Evolutionary conservation across 2,329 filamentous ascomycete species (phyloP).

Genomic region (Curvularia eragrostidis): DNA sequence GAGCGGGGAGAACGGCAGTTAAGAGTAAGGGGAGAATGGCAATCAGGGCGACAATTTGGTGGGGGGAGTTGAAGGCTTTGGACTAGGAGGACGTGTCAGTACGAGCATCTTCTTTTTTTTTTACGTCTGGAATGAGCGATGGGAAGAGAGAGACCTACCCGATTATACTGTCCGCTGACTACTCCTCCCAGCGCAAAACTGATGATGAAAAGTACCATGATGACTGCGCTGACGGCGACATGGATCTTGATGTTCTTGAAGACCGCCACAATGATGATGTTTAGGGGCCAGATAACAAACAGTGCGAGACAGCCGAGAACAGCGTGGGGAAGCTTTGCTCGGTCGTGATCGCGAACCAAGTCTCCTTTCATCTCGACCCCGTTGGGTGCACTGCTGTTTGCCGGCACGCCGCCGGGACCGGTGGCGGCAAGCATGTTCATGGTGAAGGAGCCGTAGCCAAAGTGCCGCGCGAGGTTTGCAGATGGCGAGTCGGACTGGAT

Average conservation of each 20-base stretch:
- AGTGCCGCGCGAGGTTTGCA: conserved; percentile 49
- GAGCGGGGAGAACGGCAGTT: conserved; percentile 32
- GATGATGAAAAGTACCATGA: conserved; percentile 47
- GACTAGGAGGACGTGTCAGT: conserved; percentile 37
- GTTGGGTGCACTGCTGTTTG: conserved; percentile 21
- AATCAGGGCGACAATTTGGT: conserved; percentile 58
- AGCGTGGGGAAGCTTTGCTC: conserved; percentile 40
- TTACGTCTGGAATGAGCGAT: no score
- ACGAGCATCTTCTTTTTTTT: no score
- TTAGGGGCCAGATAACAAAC: conserved; percentile 43
- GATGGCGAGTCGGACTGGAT: conserved; percentile 38
- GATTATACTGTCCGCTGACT: conserved; percentile 50
- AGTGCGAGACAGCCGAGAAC: conserved; percentile 43
- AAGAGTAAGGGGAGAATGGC: conserved; percentile 54
- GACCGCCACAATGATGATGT: conserved; percentile 48
- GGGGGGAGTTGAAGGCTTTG: conserved; percentile 52
- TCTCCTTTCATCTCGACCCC: conserved; percentile 34
- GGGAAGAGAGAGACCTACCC: conserved; percentile 37
- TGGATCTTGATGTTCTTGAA: conserved; percentile 52
- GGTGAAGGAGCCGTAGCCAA: conserved; percentile 50
- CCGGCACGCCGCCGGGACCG: conserved; percentile 45
- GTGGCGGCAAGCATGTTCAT: conserved; percentile 52
- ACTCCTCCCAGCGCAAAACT: conserved; percentile 53
- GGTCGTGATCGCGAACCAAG: conserved; percentile 36
- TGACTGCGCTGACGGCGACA: conserved; percentile 49